Evolutionary conservation across 2,329 filamentous ascomycete genomes (phyloP).

Genomic region (Colletotrichum limetticola): DNA sequence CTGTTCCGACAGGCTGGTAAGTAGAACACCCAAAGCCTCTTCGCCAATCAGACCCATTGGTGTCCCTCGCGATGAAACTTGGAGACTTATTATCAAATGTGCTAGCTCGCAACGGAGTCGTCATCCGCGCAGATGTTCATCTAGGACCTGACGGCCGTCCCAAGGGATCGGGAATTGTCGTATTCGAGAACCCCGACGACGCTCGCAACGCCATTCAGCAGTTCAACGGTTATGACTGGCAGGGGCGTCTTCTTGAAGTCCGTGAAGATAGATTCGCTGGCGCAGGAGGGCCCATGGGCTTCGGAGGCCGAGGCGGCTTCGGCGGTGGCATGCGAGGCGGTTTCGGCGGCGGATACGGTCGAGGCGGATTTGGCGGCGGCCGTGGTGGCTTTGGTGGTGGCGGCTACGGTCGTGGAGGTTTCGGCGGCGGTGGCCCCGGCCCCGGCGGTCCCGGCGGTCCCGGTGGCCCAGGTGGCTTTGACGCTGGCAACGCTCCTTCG

Average conservation of each 20-base stretch:
- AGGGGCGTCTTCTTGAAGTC: slow-evolving; percentile 91
- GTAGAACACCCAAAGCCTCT: slow-evolving; percentile 49
- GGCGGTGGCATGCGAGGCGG: slow-evolving; percentile 69
- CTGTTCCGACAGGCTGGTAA: slow-evolving; percentile 97
- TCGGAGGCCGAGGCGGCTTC: slow-evolving; percentile 68
- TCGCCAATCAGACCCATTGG: slow-evolving; percentile 6
- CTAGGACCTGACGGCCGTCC: slow-evolving; percentile 90
- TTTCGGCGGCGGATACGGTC: slow-evolving; percentile 63
- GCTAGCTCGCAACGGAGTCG: slow-evolving; percentile 73
- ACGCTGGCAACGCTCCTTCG: slow-evolving; percentile 60
- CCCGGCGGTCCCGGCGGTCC: slow-evolving; percentile 57
- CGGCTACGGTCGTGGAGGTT: slow-evolving; percentile 48
- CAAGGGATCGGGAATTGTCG: slow-evolving; percentile 96
- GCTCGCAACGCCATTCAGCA: slow-evolving; percentile 95
- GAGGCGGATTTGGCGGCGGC: slow-evolving; percentile 58
- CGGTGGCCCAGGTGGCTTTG: slow-evolving; percentile 57
- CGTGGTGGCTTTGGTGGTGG: slow-evolving; percentile 56
- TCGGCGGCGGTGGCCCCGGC: slow-evolving; percentile 38
- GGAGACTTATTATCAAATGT: not conserved
- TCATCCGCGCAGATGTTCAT: slow-evolving; percentile 96
- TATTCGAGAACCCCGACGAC: slow-evolving; percentile 94
- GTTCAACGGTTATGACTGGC: slow-evolving; percentile 99
- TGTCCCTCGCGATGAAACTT: slow-evolving; percentile 11
- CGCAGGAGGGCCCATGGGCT: slow-evolving; percentile 61
- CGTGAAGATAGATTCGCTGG: slow-evolving; percentile 95